Evolutionary conservation across 192 early-diverging fungal species (phyloP).

Genomic region (Dimargaris verticillata): DNA sequence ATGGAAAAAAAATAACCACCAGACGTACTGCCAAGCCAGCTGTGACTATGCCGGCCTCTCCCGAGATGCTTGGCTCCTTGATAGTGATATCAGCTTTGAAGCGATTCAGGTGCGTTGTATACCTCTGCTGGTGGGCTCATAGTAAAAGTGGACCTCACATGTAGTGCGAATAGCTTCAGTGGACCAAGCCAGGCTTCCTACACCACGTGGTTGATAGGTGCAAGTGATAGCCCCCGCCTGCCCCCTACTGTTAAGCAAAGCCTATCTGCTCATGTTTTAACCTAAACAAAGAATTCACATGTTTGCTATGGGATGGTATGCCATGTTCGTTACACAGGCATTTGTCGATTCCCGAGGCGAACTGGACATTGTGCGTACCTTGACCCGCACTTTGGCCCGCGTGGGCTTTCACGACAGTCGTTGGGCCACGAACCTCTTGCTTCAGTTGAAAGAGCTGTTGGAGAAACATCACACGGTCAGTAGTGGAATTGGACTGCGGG

Average conservation of each 20-base stretch:
- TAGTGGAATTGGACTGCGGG: too few species aligned
- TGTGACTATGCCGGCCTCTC: not conserved
- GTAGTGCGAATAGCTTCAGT: not conserved
- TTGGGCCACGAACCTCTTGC: not conserved
- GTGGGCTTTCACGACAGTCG: constrained; percentile 6
- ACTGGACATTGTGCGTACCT: too few species aligned
- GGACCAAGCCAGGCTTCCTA: not conserved
- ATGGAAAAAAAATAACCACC: not conserved
- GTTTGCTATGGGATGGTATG: too few species aligned
- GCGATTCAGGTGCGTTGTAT: not conserved
- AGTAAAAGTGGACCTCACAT: not conserved
- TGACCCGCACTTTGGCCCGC: not conserved
- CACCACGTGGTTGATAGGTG: not conserved
- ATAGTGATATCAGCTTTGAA: not conserved
- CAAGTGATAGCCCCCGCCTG: too few species aligned
- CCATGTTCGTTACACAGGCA: too few species aligned
- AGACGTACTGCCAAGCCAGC: not conserved
- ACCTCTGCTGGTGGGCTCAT: not conserved
- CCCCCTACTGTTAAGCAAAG: too few species aligned
- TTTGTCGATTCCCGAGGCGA: too few species aligned
- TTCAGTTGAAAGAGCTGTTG: not conserved
- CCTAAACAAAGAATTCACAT: too few species aligned
- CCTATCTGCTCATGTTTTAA: too few species aligned
- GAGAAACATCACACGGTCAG: not conserved
- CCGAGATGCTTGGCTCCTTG: constrained; percentile 3